Evolutionary conservation across 2,329 filamentous ascomycete genomes (phyloP), one percentile per base, ranked within the genome.

Genomic region (Elsinoe fawcettii): DNA sequence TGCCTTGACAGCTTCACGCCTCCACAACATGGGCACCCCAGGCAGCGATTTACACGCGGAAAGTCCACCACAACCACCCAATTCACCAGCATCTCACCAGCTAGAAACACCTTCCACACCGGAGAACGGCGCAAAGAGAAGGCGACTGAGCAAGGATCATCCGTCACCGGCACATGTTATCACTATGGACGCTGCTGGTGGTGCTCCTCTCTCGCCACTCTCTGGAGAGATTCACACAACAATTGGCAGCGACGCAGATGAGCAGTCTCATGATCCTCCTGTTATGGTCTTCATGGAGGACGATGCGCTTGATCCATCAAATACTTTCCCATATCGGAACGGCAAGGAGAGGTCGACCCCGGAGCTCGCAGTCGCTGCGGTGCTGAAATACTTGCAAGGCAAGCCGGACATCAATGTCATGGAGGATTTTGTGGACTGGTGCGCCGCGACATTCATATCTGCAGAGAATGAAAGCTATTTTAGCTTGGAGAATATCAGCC

Each of bases 121-220:
- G 39, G 49, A 25, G 32, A 53, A 53, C 4, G 22, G 20, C 20
- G 30, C 49, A 12, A 53, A 53, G 18, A 53, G 49, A 25, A 36
- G 49, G n/a, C 49, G 49, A 37, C 30, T 53, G 12, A 53, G 49
- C 32, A 53, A 39, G 20, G 49, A 53, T 25, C 32, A 53, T 25
- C 49, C 49, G 12, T 53, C 32, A 36, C 49, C 49, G 7, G 12
- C 25, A 20, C 32, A 25, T 18, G 7, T 53, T 8, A 37, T 11
- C 20, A 9, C 9, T 16, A 32, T 18, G 16, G 49, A 53, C 34
- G 32, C 49, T 23, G 22, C 16, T 3, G 16, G 30, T 39, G 49
- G 49, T 2, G 49, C 49, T 8, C 30, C 49, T 39, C 32, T n/a
- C 14, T 37, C 30, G 46, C 25, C 49, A 11, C 30, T 32, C 7